Conservation (phyloP, 106 monocot species). For the Dioscorea alata region DNA sequence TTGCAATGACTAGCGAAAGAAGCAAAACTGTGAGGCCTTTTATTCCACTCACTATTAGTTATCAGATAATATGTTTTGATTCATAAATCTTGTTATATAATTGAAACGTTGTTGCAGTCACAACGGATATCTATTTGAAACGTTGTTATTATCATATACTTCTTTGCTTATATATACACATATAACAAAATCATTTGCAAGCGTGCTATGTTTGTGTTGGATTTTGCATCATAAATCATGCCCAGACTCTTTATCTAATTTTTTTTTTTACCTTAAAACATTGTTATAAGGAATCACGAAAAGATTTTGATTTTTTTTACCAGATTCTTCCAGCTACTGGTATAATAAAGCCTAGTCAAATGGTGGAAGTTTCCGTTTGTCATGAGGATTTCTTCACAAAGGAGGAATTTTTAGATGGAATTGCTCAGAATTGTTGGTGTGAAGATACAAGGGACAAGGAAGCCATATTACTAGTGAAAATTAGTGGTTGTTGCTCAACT, state of each 20-base stretch:
- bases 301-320: not conserved
- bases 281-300: not conserved
- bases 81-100: too few species aligned
- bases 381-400: constrained; percentile 36
- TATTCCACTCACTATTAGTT: too few species aligned
- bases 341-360: constrained; percentile 45
- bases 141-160: not conserved
- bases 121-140: too few species aligned
- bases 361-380: constrained; percentile 29
- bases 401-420: constrained; percentile 39
- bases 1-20: too few species aligned
- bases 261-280: not conserved
- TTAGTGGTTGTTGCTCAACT: constrained; percentile 29
- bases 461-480: constrained; percentile 29
- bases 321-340: constrained; percentile 48
- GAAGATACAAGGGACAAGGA: constrained; percentile 48
- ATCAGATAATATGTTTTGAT: too few species aligned
- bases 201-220: too few species aligned
- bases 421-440: constrained; percentile 27
- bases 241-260: not conserved
- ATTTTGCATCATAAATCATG: not conserved
- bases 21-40: too few species aligned
- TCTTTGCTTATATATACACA: not conserved
- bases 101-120: too few species aligned
- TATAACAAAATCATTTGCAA: too few species aligned